phyloP scores from a whole-genome alignment of 2,329 filamentous ascomycete genomes.

The Fusarium fracticaudum region DNA sequence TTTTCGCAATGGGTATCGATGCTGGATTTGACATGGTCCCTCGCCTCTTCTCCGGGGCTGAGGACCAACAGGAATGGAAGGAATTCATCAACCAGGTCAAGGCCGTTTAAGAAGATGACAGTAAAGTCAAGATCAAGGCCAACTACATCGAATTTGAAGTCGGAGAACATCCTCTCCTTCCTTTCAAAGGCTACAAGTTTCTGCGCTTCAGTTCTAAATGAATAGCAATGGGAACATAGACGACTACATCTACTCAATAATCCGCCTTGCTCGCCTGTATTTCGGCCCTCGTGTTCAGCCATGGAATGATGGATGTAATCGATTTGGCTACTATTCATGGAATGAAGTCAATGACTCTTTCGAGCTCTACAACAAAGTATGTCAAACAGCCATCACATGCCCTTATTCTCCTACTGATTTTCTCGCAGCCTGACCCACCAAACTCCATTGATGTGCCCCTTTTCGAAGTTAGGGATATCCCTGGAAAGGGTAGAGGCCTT shows the following conservation, averaged over 20 bases:
- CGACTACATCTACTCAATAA: fast-evolving
- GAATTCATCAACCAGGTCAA: background rate
- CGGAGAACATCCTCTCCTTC: background rate
- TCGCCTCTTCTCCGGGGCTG: background rate
- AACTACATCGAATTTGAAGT: background rate
- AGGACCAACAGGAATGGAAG: background rate
- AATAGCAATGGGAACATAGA: fast-evolving
- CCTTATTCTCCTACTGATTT: too few species aligned
- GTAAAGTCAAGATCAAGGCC: background rate
- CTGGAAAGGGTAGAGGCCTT: background rate
- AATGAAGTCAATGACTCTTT: background rate
- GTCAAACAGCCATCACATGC: too few species aligned
- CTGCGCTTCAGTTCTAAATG: background rate
- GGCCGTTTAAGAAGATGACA: fast-evolving
- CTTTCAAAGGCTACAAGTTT: background rate
- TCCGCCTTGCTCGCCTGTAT: too few species aligned
- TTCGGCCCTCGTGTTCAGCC: too few species aligned
- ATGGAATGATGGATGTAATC: too few species aligned
- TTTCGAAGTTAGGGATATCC: background rate
- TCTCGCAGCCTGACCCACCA: too few species aligned
- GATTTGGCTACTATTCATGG: background rate
- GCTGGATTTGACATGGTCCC: background rate
- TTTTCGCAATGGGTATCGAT: background rate
- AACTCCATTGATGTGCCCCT: too few species aligned
- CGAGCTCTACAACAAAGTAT: background rate